Evolutionary conservation across 1,284 basidiomycete species (phyloP), one percentile per base, ranked within the genome.

Genomic region (Moesziomyces globuligerus): DNA sequence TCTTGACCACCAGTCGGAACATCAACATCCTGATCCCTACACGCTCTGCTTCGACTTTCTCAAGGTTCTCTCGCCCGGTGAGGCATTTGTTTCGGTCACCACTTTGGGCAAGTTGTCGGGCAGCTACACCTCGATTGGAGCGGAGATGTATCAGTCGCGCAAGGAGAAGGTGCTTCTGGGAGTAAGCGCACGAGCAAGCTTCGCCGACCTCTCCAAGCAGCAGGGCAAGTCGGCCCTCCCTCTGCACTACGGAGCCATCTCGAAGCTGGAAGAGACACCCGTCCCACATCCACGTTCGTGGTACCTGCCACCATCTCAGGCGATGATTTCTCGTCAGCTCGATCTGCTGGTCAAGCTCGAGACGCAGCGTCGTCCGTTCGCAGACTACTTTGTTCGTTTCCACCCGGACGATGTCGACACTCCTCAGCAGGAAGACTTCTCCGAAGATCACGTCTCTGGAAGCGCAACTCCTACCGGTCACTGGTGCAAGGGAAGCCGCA

Each of bases 271-370:
- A 17, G 39, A 50, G 3, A 18, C 32, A 15, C 48, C 39, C n/a
- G 48, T 50, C 21, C 48, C 48, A 11, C 47, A 48, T 20, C 48
- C 48, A 17, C 26, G 29, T 11, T 50, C 48, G 8, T 50, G 48
- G 48, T 50, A 42, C 29, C 40, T 50, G 11, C 48, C 48, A 20
- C 48, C 48, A 4, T 24, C 26, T 25, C 39, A 50, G n/a, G 39
- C 39, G 15, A 42, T 50, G 48, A 50, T 50, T 17, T 42, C 48
- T 21, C 39, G 38, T 9, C 26, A 43, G 11, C 9, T 34, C 18
- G 48, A 50, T 28, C 25, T 50, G 8, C 40, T 50, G 39, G 28
- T 41, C n/a, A 20, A 50, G 15, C 48, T 50, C 48, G 48, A 50
- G 26, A 50, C 48, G 1, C 26, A 50, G 40, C 26, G 48, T 1